Evolutionary conservation across 2,329 filamentous ascomycete genomes (phyloP).

Genomic region (Colletotrichum salicis): DNA sequence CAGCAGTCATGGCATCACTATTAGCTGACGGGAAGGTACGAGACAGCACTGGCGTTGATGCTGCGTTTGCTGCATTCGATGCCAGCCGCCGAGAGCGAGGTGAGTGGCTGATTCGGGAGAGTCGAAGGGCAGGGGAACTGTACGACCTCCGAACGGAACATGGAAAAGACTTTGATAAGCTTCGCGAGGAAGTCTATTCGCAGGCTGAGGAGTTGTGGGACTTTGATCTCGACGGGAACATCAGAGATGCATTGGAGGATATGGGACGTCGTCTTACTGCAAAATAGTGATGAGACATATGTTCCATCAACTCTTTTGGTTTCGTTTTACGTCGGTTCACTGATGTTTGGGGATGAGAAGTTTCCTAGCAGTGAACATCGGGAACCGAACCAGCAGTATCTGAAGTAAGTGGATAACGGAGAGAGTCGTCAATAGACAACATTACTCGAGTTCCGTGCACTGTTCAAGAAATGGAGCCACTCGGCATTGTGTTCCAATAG

Average conservation of each 20-base stretch:
- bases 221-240: not conserved
- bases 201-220: not conserved
- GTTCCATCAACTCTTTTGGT: too few species aligned
- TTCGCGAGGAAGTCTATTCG: not conserved
- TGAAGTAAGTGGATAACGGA: too few species aligned
- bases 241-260: not conserved
- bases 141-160: conserved; percentile 55
- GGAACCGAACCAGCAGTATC: too few species aligned
- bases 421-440: too few species aligned
- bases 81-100: conserved; percentile 56
- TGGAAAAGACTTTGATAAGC: conserved; percentile 5
- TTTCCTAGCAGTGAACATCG: too few species aligned
- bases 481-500: not conserved
- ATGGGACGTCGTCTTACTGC: not conserved
- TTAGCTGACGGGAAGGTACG: conserved; percentile 54
- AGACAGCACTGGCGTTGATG: conserved; percentile 47
- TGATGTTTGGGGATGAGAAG: too few species aligned
- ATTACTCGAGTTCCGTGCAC: not conserved
- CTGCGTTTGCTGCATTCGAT: conserved; percentile 64
- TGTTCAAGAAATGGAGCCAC: not conserved
- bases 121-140: conserved; percentile 54
- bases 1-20: conserved; percentile 54
- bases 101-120: conserved; percentile 62
- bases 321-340: too few species aligned
- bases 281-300: not conserved